Base-by-base conservation (phyloP, 2,329 filamentous ascomycete genomes). In the Fonsecaea nubica region DNA sequence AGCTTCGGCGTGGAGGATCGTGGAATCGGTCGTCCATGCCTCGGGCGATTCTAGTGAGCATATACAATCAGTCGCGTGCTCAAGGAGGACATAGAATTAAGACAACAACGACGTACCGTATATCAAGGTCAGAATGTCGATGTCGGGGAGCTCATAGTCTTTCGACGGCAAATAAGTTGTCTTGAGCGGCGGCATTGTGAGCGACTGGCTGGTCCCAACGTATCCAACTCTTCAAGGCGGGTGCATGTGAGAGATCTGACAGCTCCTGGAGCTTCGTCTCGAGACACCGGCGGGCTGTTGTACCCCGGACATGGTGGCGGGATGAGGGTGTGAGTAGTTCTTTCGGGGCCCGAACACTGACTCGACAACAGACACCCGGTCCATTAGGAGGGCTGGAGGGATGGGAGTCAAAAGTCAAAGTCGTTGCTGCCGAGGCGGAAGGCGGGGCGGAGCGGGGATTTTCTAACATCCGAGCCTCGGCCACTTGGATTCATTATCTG, bases 1-100 rank as follows among this genome's bases (percentile, higher is more conserved):
- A 0, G 88, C 87, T 71, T 88, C 86, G 53, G 82, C 80, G 73
- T 89, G 86, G 4, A 90, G 76, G 4, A 84, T 72, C 0, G 83
- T 85, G 55, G 85, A 79, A 54, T 86, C 82, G 25, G 80, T 65
- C 45, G 60, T 65, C 63, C 59, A 67, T 21, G 69, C 33, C 33
- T 70, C 63, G 4, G 65, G 63, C 8, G 67, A 71, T 38, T 72
- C 67, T 71, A 59, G 25, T 21, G 25, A 4, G n/a, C 21, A 30
- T 25, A 3, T 25, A 21, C 40, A 9, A 18, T 50, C 25, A 50
- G 45, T 2, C 21, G 45, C 10, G 4, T 18, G 18, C 4, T 50
- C 3, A 3, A 9, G 21, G 15, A 1, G 45, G 4, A 25, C 21
- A 9, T 9, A 18, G 25, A 13, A 21, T 10, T n/a, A 6, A 35